These are phyloP conservation scores for Aspergillus fischeri DNA, from an alignment of 2,329 filamentous ascomycete species.

Conservation along the genomic window DNA sequence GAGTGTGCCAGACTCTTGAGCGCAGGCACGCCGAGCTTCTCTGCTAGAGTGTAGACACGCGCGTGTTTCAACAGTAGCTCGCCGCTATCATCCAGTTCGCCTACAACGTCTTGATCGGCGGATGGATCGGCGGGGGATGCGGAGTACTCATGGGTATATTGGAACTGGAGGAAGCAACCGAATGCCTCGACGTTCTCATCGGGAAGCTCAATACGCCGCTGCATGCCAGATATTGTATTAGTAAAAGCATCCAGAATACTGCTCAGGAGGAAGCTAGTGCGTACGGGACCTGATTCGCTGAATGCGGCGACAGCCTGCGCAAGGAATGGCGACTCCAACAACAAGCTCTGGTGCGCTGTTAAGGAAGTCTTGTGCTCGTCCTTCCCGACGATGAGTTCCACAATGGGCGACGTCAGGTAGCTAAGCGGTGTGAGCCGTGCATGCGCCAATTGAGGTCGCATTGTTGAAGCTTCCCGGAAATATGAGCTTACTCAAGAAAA, in stretches of 20 bases:
- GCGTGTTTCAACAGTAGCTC: constrained; percentile 83
- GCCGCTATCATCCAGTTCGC: constrained; percentile 69
- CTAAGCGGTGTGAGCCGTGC: constrained; percentile 17
- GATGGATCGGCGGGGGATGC: constrained; percentile 57
- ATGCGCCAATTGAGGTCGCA: neutral
- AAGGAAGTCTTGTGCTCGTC: constrained; percentile 60
- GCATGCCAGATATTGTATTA: constrained; percentile 25
- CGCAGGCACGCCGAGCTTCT: constrained; percentile 64
- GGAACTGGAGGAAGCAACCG: constrained; percentile 74
- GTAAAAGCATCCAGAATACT: neutral
- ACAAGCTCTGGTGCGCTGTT: constrained; percentile 73
- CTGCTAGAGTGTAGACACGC: constrained; percentile 81
- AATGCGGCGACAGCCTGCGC: constrained; percentile 60
- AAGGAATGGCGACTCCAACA: constrained; percentile 73
- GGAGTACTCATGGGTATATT: constrained; percentile 86
- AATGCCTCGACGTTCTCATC: constrained; percentile 68
- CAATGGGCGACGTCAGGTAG: constrained; percentile 65
- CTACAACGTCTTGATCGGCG: constrained; percentile 62
- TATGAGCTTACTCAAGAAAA: constrained; percentile 30
- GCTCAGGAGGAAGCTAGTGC: constrained; percentile 23
- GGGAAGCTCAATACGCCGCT: constrained; percentile 64
- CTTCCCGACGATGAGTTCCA: constrained; percentile 62
- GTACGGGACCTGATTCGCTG: constrained; percentile 57
- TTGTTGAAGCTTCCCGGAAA: neutral
- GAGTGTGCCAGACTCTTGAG: constrained; percentile 74